A percentile compares a stretch with the other conserved stretches of the same genome.
Conservation (phyloP, 208 protist species). For the Trypanosoma scelopori region DNA sequence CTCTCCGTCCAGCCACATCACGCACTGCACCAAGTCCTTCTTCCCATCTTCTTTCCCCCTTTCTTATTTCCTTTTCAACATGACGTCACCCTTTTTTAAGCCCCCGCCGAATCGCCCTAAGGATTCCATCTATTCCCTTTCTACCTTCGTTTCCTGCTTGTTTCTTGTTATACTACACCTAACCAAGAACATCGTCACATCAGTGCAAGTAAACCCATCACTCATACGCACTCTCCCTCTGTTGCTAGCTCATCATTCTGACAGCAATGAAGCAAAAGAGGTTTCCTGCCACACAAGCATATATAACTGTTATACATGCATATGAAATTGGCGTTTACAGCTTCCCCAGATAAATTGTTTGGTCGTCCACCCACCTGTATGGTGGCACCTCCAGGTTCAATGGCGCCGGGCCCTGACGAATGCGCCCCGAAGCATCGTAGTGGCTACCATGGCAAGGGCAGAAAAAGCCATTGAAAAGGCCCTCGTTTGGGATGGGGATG, state of each 20-base stretch:
- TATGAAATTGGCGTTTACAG: constrained; percentile 55
- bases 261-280: background rate
- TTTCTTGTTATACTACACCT: background rate
- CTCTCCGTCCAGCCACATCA: background rate
- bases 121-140: background rate
- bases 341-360: constrained; percentile 95
- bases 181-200: background rate
- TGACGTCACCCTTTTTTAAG: background rate
- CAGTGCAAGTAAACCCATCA: background rate
- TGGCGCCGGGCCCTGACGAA: constrained; percentile 98
- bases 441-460: constrained; percentile 99
- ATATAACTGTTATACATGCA: background rate
- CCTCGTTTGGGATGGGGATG: constrained; percentile 96
- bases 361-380: constrained; percentile 95
- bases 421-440: constrained; percentile 98
- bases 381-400: constrained; percentile 98
- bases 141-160: background rate
- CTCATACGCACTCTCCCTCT: background rate
- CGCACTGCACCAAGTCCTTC: background rate
- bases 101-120: background rate
- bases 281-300: background rate
- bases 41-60: too few relatives aligned
- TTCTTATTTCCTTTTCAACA: background rate
- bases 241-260: background rate
- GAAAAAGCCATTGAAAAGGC: constrained; percentile 97